Percentiles rank a stretch among this genome's conserved stretches.
Evolutionary conservation across 2,329 filamentous ascomycete genomes (phyloP).

Genomic region (Colletotrichum sp.): DNA sequence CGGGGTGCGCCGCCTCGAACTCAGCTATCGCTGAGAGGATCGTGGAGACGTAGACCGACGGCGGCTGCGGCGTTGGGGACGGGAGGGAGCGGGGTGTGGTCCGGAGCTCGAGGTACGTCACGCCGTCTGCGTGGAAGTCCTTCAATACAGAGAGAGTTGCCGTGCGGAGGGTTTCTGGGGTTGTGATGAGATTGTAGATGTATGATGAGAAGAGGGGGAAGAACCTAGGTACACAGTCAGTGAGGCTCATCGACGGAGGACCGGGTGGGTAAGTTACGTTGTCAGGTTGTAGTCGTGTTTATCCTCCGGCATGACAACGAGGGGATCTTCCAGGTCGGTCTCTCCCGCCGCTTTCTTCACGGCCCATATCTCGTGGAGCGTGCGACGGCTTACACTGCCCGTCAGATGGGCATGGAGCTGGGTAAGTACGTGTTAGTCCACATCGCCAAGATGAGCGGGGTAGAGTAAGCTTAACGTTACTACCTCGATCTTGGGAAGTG

Average conservation of each 20-base stretch:
- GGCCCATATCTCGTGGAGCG: conserved; percentile 77
- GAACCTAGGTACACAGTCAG: conserved; percentile 55
- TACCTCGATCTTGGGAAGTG: conserved; percentile 63
- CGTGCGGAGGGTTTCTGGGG: conserved; percentile 61
- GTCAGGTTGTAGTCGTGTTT: conserved; percentile 74
- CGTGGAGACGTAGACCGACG: conserved; percentile 67
- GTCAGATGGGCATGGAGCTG: conserved; percentile 83
- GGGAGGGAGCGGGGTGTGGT: conserved; percentile 69
- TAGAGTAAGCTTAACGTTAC: not conserved
- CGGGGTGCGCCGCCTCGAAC: conserved; percentile 45
- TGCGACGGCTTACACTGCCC: conserved; percentile 75
- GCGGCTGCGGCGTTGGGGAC: conserved; percentile 23
- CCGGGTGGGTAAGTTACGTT: conserved; percentile 51
- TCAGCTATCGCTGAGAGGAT: conserved; percentile 68
- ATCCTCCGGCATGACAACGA: conserved; percentile 70
- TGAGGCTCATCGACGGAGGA: not conserved
- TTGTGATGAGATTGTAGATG: conserved; percentile 77
- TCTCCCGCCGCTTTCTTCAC: conserved; percentile 57
- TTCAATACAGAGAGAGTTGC: conserved; percentile 69
- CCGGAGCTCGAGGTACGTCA: conserved; percentile 79
- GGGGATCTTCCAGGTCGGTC: conserved; percentile 69
- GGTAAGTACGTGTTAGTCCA: not conserved
- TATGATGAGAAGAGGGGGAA: conserved; percentile 80
- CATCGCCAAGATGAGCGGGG: not conserved
- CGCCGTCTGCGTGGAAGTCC: conserved; percentile 73